phyloP scores from a whole-genome alignment of 2,329 filamentous ascomycete genomes.

The Alternaria sp. region DNA sequence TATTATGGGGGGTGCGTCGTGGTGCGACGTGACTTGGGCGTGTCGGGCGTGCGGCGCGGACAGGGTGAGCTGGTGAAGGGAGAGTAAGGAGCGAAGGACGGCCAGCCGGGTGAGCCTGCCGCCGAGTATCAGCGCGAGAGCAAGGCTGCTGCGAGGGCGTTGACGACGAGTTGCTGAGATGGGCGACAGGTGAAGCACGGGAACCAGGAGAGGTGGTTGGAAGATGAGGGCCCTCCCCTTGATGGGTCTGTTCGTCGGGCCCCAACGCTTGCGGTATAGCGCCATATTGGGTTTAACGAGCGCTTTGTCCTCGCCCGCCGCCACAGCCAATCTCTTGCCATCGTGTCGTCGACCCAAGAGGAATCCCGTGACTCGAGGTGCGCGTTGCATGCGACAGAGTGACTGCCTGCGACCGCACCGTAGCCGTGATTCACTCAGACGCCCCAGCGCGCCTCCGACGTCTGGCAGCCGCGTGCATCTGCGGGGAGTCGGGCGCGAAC shows the following conservation, averaged over 20 bases:
- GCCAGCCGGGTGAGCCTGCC: slow-evolving; percentile 37
- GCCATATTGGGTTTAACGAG: slow-evolving; percentile 9
- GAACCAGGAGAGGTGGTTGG: slow-evolving; percentile 26
- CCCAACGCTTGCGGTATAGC: slow-evolving; percentile 12
- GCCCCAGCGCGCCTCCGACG: not conserved
- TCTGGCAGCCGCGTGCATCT: not conserved
- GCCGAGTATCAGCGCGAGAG: slow-evolving; percentile 34
- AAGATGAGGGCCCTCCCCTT: slow-evolving; percentile 18
- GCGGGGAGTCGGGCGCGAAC: slow-evolving; percentile 3
- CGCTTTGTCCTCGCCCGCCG: slow-evolving; percentile 9
- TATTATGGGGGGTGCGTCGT: slow-evolving; percentile 19
- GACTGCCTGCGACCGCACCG: not conserved
- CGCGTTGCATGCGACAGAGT: not conserved
- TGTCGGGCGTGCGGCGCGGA: slow-evolving; percentile 30
- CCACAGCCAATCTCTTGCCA: not conserved
- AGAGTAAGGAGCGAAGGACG: slow-evolving; percentile 43
- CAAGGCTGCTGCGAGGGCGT: slow-evolving; percentile 25
- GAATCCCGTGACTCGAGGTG: not conserved
- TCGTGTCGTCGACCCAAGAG: not conserved
- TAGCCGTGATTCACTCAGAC: not conserved
- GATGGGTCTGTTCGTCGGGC: slow-evolving; percentile 18
- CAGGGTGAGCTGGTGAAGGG: slow-evolving; percentile 28
- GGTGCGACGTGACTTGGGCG: slow-evolving; percentile 33
- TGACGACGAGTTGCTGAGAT: slow-evolving; percentile 29
- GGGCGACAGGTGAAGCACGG: slow-evolving; percentile 28